Evolutionary conservation across 139 green algal species (phyloP).

Genomic region (Monoraphidium neglectum): DNA sequence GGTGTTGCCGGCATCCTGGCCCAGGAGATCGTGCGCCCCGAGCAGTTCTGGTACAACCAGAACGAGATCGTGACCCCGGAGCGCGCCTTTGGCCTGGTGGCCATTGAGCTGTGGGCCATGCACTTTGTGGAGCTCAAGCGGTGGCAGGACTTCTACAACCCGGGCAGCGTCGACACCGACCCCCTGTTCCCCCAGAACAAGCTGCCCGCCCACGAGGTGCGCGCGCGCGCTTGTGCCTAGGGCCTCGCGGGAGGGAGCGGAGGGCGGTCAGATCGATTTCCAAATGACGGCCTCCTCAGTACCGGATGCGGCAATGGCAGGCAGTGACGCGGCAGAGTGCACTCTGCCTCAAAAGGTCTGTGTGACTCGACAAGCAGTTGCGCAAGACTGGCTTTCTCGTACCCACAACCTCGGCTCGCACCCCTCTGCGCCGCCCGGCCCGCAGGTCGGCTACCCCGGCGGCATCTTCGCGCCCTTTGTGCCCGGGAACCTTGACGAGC

Average conservation of each 20-base stretch:
- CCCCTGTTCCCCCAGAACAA: constrained; percentile 80
- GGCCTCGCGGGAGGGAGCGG: background rate
- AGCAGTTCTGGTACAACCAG: constrained; percentile 67
- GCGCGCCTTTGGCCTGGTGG: constrained; percentile 74
- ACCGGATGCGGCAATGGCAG: background rate
- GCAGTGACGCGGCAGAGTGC: background rate
- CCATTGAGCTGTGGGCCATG: constrained; percentile 88
- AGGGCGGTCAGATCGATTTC: background rate
- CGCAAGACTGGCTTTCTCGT: background rate
- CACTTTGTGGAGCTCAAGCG: constrained; percentile 77
- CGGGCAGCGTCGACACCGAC: constrained; percentile 78
- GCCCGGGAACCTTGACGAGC: constrained; percentile 37
- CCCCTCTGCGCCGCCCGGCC: background rate
- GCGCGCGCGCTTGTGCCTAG: background rate
- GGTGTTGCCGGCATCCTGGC: constrained; percentile 85
- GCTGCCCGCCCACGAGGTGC: constrained; percentile 68
- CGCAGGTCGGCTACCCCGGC: constrained; percentile 72
- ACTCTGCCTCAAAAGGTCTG: background rate
- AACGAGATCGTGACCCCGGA: background rate
- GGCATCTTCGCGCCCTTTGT: constrained; percentile 77
- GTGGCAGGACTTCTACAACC: constrained; percentile 81
- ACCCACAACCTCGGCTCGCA: background rate
- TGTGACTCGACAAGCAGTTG: background rate
- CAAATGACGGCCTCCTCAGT: background rate
- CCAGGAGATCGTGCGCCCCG: constrained; percentile 66